Conservation (phyloP, 805 yeast genomes). For the Candida berthetii region DNA sequence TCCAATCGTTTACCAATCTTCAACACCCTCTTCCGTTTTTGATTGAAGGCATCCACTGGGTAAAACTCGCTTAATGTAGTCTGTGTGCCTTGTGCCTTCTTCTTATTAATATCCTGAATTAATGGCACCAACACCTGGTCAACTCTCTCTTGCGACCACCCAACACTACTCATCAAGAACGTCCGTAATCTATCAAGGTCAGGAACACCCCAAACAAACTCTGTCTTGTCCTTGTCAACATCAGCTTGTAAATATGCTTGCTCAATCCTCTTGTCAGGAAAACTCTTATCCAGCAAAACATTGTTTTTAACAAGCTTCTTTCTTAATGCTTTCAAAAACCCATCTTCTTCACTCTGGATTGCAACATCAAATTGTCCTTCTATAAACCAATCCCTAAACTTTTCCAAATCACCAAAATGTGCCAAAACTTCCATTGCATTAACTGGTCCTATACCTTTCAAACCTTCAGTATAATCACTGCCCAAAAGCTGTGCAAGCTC, state of each 20-base stretch:
- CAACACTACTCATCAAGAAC: slow-evolving; percentile 62
- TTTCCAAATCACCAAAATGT: slow-evolving; percentile 52
- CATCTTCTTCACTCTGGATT: slow-evolving; percentile 32
- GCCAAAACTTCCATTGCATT: slow-evolving; percentile 85
- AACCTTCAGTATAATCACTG: slow-evolving; percentile 92
- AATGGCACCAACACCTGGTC: slow-evolving; percentile 86
- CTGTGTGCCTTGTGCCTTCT: slow-evolving; percentile 48
- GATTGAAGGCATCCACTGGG: slow-evolving; percentile 44
- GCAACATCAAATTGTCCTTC: slow-evolving; percentile 34
- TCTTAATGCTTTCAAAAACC: slow-evolving; percentile 53
- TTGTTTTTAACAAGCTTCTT: slow-evolving; percentile 46
- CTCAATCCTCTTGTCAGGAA: slow-evolving; percentile 64
- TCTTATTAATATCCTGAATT: slow-evolving; percentile 68
- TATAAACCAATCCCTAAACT: slow-evolving; percentile 34
- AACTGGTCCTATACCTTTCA: slow-evolving; percentile 93
- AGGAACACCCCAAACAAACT: slow-evolving; percentile 88
- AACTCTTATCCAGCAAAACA: slow-evolving; percentile 50
- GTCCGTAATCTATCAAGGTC: slow-evolving; percentile 73
- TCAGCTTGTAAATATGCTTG: slow-evolving; percentile 78
- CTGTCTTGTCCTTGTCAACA: slow-evolving; percentile 74
- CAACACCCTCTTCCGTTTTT: slow-evolving; percentile 36
- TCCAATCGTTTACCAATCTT: slow-evolving; percentile 56
- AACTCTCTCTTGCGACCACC: slow-evolving; percentile 73
- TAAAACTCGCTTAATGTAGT: slow-evolving; percentile 61
- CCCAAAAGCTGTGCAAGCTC: slow-evolving; percentile 83